Evolutionary conservation across 192 early-diverging fungal genomes (phyloP).

Genomic region (Gigaspora rosea): DNA sequence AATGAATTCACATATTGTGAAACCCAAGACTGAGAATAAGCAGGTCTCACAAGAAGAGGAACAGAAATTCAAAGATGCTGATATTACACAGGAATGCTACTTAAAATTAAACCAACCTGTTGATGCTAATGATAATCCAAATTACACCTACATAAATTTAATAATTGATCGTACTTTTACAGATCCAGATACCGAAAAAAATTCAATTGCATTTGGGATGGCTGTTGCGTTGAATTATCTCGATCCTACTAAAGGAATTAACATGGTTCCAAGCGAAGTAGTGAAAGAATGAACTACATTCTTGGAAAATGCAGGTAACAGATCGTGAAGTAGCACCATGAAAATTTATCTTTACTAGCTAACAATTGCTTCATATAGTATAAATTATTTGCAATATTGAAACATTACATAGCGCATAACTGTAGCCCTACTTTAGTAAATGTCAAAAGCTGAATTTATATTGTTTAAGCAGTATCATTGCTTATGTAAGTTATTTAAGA

Average conservation of each 20-base stretch:
- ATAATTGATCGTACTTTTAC: not conserved
- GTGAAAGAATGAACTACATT: not conserved
- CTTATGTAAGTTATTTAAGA: too few species aligned
- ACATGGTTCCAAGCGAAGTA: not conserved
- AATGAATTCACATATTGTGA: not conserved
- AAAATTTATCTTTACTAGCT: too few species aligned
- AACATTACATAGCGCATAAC: too few species aligned
- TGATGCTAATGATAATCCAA: not conserved
- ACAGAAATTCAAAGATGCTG: not conserved
- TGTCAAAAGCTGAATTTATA: too few species aligned
- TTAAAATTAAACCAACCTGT: conserved; percentile 3
- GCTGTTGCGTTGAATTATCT: not conserved
- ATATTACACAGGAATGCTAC: not conserved
- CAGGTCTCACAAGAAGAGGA: not conserved
- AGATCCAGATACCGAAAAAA: not conserved
- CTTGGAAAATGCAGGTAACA: not conserved
- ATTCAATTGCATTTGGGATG: conserved; percentile 7
- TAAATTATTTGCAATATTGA: too few species aligned
- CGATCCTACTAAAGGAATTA: not conserved
- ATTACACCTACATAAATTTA: not conserved
- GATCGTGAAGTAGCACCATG: not conserved
- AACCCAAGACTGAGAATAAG: not conserved
- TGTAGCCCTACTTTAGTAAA: too few species aligned
- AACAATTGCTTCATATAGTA: too few species aligned
- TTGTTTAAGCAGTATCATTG: too few species aligned